These are phyloP conservation scores for Solanum pimpinellifolium DNA, from an alignment of 257 asterid genomes.

Conservation along the genomic window DNA sequence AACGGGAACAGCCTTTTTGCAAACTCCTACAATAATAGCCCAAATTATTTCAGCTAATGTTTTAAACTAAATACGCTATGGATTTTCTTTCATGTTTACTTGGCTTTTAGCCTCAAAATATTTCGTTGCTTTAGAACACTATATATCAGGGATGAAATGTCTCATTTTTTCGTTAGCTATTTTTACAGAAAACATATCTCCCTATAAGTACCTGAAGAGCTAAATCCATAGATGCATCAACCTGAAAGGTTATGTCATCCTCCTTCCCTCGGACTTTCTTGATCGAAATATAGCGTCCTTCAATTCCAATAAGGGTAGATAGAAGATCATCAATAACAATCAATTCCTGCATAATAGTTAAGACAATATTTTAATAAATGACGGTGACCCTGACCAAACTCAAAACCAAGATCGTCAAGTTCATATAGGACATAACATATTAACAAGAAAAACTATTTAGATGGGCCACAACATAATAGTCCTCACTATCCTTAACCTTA, in stretches of 20 bases:
- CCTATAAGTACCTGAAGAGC: conserved; percentile 58
- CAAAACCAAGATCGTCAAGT: background rate
- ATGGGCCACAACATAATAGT: background rate
- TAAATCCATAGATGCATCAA: conserved; percentile 93
- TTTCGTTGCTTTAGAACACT: background rate
- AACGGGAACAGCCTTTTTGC: conserved; percentile 77
- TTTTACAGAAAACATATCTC: background rate
- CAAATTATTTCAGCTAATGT: background rate
- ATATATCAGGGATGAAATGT: background rate
- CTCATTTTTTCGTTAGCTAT: background rate
- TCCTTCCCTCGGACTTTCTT: conserved; percentile 52
- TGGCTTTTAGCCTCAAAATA: background rate
- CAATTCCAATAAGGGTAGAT: conserved; percentile 79
- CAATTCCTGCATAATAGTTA: conserved; percentile 53
- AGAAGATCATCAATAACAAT: conserved; percentile 79
- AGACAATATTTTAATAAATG: background rate
- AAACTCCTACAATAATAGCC: conserved; percentile 57
- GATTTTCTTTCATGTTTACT: background rate
- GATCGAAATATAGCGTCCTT: conserved; percentile 76
- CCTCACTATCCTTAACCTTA: background rate
- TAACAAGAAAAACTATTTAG: background rate
- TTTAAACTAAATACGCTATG: background rate
- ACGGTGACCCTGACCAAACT: background rate
- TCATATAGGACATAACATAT: background rate
- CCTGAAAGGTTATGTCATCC: conserved; percentile 41